Base-by-base conservation (phyloP, 371 early-diverging fungal genomes). In the Coemansia sp. region DNA sequence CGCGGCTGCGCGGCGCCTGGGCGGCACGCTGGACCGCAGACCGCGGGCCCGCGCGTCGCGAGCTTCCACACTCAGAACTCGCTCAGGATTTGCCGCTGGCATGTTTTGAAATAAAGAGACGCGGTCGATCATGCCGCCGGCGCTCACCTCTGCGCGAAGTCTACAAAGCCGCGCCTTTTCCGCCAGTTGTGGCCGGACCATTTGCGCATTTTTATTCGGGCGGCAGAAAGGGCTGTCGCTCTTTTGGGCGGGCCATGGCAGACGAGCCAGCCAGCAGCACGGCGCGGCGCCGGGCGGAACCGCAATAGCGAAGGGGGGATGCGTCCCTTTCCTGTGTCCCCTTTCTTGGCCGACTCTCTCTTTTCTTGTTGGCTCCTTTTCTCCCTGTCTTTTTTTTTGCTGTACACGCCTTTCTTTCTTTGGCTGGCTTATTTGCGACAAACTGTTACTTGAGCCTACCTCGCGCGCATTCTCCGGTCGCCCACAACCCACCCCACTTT, bases 371-470 rank as follows among this genome's bases (percentile, higher is more conserved):
- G 26, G 40, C 31, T 34, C n/a, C 2, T 41, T 57, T 57, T 57
- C 14, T 33, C 34, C 12, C 31, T 26, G 35, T 40, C 16, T 40
- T 38, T 52, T 11, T 16, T 31, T 57, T 55, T 57, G 35, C 33
- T 36, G 57, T 47, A 31, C 34, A 48, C 57, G 57, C 53, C 20
- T 53, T 45, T 45, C 45, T 45, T 45, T 16, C 35, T 53, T 53
- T 1, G 14, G 10, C 55, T 39, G n/a, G 55, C 38, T 35, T 42
- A 39, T 33, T 31, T 43, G 33, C 43, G 12, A 35, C 30, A n/a
- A 57, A 20, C 47, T 14, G n/a, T 34, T 42, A 4, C 45, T 30
- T 33, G 43, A 11, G 20, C 14, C 3, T 20, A 8, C 16, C n/a
- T 16, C 45, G 26, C 45, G 26, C 16, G 5, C 16, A 36, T 45